Conservation (phyloP, 768 basidiomycete genomes). For the Pulveroboletus frians region DNA sequence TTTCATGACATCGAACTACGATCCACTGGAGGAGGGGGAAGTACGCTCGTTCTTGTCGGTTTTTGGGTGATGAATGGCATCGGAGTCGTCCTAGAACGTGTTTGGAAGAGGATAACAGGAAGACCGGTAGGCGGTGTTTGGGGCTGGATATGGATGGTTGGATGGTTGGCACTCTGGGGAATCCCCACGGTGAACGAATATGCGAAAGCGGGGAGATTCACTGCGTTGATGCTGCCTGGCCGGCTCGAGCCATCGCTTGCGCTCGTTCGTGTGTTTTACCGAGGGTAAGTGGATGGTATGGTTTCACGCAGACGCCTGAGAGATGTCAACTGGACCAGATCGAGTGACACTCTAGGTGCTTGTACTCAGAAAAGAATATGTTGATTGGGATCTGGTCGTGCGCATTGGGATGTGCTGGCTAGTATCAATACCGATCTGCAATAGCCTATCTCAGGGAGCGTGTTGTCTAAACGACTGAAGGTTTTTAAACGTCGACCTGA, state of each 20-base stretch:
- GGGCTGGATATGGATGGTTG: constrained; percentile 48
- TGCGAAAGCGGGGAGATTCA: constrained; percentile 14
- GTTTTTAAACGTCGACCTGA: no score
- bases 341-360: neutral
- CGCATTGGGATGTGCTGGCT: neutral
- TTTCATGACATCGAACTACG: constrained; percentile 54
- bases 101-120: constrained; percentile 41
- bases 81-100: constrained; percentile 45
- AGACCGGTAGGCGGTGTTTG: constrained; percentile 39
- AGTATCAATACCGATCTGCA: neutral
- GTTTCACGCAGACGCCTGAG: neutral
- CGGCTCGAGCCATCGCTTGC: constrained; percentile 12
- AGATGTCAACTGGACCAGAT: neutral
- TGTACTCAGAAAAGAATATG: neutral
- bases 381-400: neutral
- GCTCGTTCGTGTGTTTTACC: constrained; percentile 25
- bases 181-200: constrained; percentile 40
- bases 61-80: constrained; percentile 58
- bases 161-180: constrained; percentile 47
- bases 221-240: constrained; percentile 5
- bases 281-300: neutral
- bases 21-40: constrained; percentile 47
- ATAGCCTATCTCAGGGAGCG: no score
- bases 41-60: constrained; percentile 36
- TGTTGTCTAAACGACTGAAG: no score